These are phyloP conservation scores for Saturnispora saitoi DNA, from an alignment of 805 yeast species.

Conservation along the genomic window DNA sequence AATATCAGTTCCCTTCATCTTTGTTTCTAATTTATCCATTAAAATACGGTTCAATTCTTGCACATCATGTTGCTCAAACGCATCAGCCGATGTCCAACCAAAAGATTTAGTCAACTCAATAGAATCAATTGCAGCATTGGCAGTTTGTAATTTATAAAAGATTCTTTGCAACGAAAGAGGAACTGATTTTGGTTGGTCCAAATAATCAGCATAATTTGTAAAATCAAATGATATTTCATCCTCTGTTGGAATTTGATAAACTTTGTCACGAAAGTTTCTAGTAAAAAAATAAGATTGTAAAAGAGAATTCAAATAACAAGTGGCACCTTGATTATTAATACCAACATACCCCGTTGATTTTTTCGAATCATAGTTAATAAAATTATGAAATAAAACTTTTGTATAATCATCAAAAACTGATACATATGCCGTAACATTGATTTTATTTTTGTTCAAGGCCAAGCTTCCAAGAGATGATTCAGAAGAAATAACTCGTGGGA, in stretches of 20 bases:
- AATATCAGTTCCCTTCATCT: constrained; percentile 82
- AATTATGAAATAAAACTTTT: constrained; percentile 90
- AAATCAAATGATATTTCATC: constrained; percentile 35
- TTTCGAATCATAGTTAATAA: constrained; percentile 77
- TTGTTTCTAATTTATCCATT: constrained; percentile 86
- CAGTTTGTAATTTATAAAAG: constrained; percentile 70
- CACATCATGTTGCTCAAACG: constrained; percentile 96
- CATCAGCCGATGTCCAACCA: constrained; percentile 96
- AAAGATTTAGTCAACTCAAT: constrained; percentile 80
- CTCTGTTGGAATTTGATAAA: constrained; percentile 82
- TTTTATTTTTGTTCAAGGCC: constrained; percentile 38
- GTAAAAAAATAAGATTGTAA: constrained; percentile 88
- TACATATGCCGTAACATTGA: constrained; percentile 71
- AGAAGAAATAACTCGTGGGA: constrained; percentile 62
- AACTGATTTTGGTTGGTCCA: constrained; percentile 43
- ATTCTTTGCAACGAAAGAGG: constrained; percentile 81
- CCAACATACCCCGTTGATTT: constrained; percentile 87
- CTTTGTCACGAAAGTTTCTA: constrained; percentile 69
- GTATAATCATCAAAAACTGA: constrained; percentile 80
- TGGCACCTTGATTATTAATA: constrained; percentile 93
- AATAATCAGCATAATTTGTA: constrained; percentile 20
- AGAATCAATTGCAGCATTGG: constrained; percentile 74
- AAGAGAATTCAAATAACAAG: constrained; percentile 90
- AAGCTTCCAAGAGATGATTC: constrained; percentile 30
- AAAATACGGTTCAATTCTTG: constrained; percentile 92